Conservation (phyloP, 78 protist species). For the Isochrysis galbana region DNA sequence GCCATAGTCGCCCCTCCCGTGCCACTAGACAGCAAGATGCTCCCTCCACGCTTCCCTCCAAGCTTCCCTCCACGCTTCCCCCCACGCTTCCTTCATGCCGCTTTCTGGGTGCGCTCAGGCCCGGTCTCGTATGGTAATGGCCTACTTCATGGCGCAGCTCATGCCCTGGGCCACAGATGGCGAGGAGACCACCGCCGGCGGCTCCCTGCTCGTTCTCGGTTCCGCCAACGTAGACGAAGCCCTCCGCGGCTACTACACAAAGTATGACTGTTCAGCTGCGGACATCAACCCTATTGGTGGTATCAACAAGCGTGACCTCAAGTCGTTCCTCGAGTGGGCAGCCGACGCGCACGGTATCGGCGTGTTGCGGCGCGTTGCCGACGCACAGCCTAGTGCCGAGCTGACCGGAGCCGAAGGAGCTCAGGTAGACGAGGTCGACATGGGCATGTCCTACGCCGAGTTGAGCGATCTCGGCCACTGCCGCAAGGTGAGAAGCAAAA, state of each 20-base stretch:
- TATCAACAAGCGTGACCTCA: conserved; percentile 38
- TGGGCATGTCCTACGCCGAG: conserved; percentile 89
- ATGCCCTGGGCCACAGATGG: conserved; percentile 61
- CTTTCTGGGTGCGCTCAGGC: too few relatives aligned
- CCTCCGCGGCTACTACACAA: conserved; percentile 80
- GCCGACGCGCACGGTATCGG: not conserved
- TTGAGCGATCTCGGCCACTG: conserved; percentile 56
- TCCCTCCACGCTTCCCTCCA: not conserved
- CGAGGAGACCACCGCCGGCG: not conserved
- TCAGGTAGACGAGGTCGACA: conserved; percentile 69
- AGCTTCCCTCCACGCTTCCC: too few relatives aligned
- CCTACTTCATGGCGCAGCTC: conserved; percentile 77
- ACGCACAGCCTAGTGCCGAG: conserved; percentile 86
- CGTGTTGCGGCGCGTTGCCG: conserved; percentile 24
- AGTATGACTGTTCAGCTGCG: conserved; percentile 84
- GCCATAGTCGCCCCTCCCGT: not conserved
- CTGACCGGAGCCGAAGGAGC: conserved; percentile 18
- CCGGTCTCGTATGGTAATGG: conserved; percentile 71
- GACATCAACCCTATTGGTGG: conserved; percentile 88
- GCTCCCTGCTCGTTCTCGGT: conserved; percentile 79
- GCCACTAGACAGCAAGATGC: not conserved
- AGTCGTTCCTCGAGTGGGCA: not conserved
- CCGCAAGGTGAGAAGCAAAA: not conserved
- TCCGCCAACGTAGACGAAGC: conserved; percentile 82
- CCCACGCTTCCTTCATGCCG: too few relatives aligned